Conservation (phyloP, 1,139 yeast species). For the Lodderomyces theae region DNA sequence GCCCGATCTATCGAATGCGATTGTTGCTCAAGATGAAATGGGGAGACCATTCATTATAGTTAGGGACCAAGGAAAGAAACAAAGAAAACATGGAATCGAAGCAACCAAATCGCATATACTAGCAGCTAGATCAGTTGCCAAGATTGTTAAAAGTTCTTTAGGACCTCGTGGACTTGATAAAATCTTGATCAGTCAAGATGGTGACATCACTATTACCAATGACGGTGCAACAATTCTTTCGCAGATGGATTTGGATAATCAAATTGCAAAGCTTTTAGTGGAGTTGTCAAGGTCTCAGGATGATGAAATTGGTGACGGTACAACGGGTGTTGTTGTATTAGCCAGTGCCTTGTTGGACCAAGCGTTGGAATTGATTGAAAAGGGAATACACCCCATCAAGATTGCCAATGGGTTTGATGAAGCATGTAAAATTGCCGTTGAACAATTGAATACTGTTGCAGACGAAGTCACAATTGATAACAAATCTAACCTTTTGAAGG, state of each 20-base stretch:
- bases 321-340: slow-evolving; percentile 96
- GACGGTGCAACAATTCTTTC: slow-evolving; percentile 97
- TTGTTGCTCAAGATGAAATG: slow-evolving; percentile 98
- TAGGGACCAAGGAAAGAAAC: slow-evolving; percentile 92
- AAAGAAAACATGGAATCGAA: slow-evolving; percentile 88
- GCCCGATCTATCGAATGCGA: slow-evolving; percentile 97
- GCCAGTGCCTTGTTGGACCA: slow-evolving; percentile 95
- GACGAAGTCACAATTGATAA: slow-evolving; percentile 56
- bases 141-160: slow-evolving; percentile 84
- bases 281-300: slow-evolving; percentile 95
- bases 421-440: slow-evolving; percentile 89
- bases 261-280: slow-evolving; percentile 92
- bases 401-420: slow-evolving; percentile 97
- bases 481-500: slow-evolving; percentile 67
- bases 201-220: slow-evolving; percentile 96
- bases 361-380: slow-evolving; percentile 89
- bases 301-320: slow-evolving; percentile 98
- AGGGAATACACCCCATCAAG: slow-evolving; percentile 95
- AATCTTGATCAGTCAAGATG: slow-evolving; percentile 88
- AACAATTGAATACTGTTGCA: slow-evolving; percentile 70
- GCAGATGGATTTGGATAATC: slow-evolving; percentile 94
- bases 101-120: slow-evolving; percentile 93
- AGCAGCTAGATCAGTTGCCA: slow-evolving; percentile 95
- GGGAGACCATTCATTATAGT: slow-evolving; percentile 98
- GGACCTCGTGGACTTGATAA: slow-evolving; percentile 99